A percentile compares a stretch with the other conserved stretches of the same genome.
phyloP scores from a whole-genome alignment of 2,329 filamentous ascomycete genomes.

The Fusarium mangiferae region DNA sequence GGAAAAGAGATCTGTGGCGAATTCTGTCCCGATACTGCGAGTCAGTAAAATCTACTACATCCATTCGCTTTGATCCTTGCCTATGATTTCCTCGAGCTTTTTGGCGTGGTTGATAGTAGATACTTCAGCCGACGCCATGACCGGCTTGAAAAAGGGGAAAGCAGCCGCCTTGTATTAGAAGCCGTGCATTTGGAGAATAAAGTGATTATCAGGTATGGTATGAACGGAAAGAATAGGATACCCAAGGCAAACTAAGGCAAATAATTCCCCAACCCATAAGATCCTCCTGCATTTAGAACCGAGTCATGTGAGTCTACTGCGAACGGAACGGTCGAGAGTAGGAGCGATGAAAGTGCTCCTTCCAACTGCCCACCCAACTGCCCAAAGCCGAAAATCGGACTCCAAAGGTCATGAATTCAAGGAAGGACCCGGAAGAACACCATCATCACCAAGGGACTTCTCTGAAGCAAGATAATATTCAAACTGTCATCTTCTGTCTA shows the following conservation, averaged over 20 bases:
- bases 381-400: not conserved
- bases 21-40: constrained; percentile 36
- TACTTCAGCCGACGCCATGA: constrained; percentile 38
- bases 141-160: not conserved
- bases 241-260: not conserved
- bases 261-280: not conserved
- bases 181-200: not conserved
- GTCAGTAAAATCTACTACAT: not conserved
- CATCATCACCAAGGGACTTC: not conserved
- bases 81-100: constrained; percentile 39
- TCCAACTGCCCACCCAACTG: not conserved
- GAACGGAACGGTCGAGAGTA: not conserved
- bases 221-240: not conserved
- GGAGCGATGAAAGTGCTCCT: constrained; percentile 4
- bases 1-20: constrained; percentile 42
- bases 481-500: constrained; percentile 30
- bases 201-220: not conserved
- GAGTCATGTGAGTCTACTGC: constrained; percentile 14
- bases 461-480: not conserved
- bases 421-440: not conserved
- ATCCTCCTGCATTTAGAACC: not conserved
- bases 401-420: not conserved
- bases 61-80: constrained; percentile 7
- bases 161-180: not conserved
- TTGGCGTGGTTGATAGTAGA: constrained; percentile 31